Base-by-base conservation (phyloP, 2,329 filamentous ascomycete species). In the Aspergillus luchuensis region DNA sequence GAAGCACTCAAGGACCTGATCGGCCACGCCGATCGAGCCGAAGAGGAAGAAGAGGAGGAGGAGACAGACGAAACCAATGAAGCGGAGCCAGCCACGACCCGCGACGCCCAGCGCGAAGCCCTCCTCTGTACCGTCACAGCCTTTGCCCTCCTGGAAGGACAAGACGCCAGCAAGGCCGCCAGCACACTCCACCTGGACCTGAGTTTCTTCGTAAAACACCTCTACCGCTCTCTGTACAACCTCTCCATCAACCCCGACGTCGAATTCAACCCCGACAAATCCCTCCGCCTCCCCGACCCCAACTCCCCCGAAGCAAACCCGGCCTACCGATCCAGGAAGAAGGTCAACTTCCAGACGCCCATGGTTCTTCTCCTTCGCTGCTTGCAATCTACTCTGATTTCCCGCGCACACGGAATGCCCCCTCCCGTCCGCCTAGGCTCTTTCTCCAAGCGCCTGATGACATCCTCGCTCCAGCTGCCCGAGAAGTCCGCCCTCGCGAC, bases 111-210 rank as follows among this genome's bases (percentile, higher is more conserved):
- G 25, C 89, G 95, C 66, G 93, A 98, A 77, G 87, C 91, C 10
- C 87, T 99, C 5, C 89, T 99, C 59, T 97, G 94, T 80, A 96
- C 93, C 60, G 92, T 96, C 70, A 99, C 95, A 0, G 95, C 96
- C 25, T 98, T 96, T 72, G 92, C 94, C n/a, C 87, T 99, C 6
- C 87, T 99, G 41, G 91, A 95, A 65, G 94, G 95, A 52, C 95
- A 99, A 79, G 94, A 97, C 71, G 92, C 89, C 15, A 89, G 91
- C 78, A 94, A 92, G 78, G 90, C 92, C 52, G 90, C 92, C 59
- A 85, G 88, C 47, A 84, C 89, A 48, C 85, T 98, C 4, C 91
- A 93, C 71, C 88, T 99, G 52, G 96, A 99, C 75, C 86, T 99
- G 39, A 92, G 90, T 69, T 97, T 93, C 83, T 99, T 99, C 84